Base-by-base conservation (phyloP, 2,329 filamentous ascomycete genomes). In the Aspergillus novofumigatus region DNA sequence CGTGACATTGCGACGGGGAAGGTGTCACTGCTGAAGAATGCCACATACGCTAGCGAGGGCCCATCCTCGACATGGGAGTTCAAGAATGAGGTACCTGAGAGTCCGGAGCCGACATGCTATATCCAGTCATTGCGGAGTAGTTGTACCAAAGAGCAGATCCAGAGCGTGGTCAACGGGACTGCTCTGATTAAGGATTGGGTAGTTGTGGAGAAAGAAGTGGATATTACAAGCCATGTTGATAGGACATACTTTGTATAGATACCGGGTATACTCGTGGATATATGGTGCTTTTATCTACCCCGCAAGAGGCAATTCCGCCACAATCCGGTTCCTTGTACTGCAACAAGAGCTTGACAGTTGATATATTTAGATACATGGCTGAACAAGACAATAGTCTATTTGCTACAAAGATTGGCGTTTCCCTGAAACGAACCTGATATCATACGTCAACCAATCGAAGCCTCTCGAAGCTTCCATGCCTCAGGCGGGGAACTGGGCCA, bases 1-100 rank as follows among this genome's bases (percentile, higher is more conserved):
- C 74, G 70, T 10, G 83, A 85, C 57, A 74, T 87, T 50, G 80
- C 81, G 0, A 86, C 83, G 3, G 84, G 84, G 0, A 76, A 75
- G 44, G 65, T 77, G 1, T 70, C 72, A 6, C 79, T 75, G 1
- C 67, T 59, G 0, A 53, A 62, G 4, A 69, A 73, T 56, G 58
- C 59, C 9, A 64, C 64, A 3, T 80, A 81, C 55, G 68, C 70
- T 4, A 78, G 75, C 2, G 49, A 69, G 58, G 78, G 71, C 3
- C 76, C 72, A 3, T 64, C 65, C 4, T 74, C 71, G 51, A 77
- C 73, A 23, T 77, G 65, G 64, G 69, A 78, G 28, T 74, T 81
- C 57, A 81, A 75, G 59, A 80, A 81, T 49, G 62, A 74, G 35
- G 70, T 77, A 1, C 75, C 79, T 0, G 68, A 72, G 2, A 66